These are phyloP conservation scores for Echites panduratus DNA, from an alignment of 257 asterid species.

Conservation along the genomic window DNA sequence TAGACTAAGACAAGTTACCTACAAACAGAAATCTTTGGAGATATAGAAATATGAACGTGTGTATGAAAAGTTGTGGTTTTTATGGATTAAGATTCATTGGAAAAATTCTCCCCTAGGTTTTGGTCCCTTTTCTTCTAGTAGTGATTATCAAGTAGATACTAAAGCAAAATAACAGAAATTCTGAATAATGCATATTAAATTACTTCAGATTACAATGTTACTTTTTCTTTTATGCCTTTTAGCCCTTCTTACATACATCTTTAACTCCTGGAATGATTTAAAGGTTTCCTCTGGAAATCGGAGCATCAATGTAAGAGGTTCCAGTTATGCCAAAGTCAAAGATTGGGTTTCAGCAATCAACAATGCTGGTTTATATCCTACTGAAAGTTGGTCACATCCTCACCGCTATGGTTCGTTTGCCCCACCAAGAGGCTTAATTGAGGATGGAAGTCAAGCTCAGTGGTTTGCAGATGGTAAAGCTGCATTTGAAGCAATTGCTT, in stretches of 20 bases:
- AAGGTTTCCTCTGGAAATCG: constrained; percentile 72
- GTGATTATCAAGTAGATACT: not conserved
- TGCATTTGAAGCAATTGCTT: constrained; percentile 91
- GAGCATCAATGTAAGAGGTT: constrained; percentile 54
- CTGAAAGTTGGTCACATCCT: constrained; percentile 78
- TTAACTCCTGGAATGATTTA: constrained; percentile 14
- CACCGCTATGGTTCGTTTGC: constrained; percentile 84
- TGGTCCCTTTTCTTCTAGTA: not conserved
- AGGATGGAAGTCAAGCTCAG: constrained; percentile 87
- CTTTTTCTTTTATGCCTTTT: not conserved
- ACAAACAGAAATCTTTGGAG: not conserved
- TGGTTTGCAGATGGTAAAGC: constrained; percentile 91
- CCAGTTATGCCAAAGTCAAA: constrained; percentile 51
- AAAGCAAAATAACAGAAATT: not conserved
- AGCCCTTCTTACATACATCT: not conserved
- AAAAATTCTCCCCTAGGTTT: not conserved
- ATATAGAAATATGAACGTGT: not conserved
- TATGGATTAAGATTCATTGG: not conserved
- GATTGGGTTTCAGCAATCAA: constrained; percentile 80
- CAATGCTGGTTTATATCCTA: constrained; percentile 47
- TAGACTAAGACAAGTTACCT: not conserved
- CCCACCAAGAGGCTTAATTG: constrained; percentile 70
- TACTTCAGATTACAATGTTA: not conserved
- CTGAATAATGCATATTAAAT: not conserved
- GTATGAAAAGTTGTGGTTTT: not conserved